Evolutionary conservation across 352 stramenopile genomes (phyloP).

Genomic region (Phytophthora quininea): DNA sequence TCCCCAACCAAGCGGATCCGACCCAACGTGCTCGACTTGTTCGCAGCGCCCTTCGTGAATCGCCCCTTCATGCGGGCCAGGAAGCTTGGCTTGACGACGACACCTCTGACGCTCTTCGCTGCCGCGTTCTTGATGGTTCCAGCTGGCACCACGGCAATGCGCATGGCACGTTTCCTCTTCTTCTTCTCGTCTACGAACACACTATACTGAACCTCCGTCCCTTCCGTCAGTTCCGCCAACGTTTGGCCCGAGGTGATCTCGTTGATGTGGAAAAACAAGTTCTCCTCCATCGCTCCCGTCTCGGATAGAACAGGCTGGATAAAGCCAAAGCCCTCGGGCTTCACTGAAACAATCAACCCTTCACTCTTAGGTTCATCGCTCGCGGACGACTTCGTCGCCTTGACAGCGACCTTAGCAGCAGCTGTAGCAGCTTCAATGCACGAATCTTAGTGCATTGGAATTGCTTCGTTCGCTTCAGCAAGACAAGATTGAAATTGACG

Average conservation of each 20-base stretch:
- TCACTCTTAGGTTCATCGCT: conserved; percentile 37
- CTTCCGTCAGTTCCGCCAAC: conserved; percentile 64
- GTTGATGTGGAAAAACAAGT: conserved; percentile 85
- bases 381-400: conserved; percentile 18
- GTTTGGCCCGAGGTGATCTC: conserved; percentile 63
- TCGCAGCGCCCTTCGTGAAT: conserved; percentile 44
- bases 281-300: conserved; percentile 47
- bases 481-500: conserved; percentile 64
- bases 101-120: conserved; percentile 39
- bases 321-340: conserved; percentile 79
- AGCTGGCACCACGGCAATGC: conserved; percentile 53
- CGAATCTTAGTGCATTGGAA: conserved; percentile 60
- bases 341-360: conserved; percentile 70
- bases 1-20: conserved; percentile 47
- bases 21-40: conserved; percentile 57
- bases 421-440: conserved; percentile 41
- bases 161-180: conserved; percentile 65
- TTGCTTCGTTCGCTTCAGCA: conserved; percentile 73
- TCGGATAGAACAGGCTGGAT: conserved; percentile 59
- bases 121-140: conserved; percentile 67
- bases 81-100: conserved; percentile 71
- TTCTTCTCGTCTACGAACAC: conserved; percentile 73
- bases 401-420: conserved; percentile 17
- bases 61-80: conserved; percentile 55
- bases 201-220: conserved; percentile 73